Evolutionary conservation across 257 asterid genomes (phyloP).

Genomic region (Nicotiana tabacum): DNA sequence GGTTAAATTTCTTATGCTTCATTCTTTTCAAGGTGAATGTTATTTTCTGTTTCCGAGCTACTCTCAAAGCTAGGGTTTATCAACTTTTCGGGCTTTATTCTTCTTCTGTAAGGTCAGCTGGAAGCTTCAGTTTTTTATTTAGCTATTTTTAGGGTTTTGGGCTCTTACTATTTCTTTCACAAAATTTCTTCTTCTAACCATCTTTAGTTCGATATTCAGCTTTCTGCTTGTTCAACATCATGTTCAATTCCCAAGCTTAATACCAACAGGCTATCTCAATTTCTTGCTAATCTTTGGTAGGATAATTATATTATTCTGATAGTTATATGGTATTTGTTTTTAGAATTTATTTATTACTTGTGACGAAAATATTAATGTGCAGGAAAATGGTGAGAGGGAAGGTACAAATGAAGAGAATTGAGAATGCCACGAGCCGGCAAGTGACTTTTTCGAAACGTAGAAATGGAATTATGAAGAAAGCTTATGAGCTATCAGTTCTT

Average conservation of each 20-base stretch:
- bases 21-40: background rate
- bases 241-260: too few relatives aligned
- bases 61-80: background rate
- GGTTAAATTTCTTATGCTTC: background rate
- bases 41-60: too few relatives aligned
- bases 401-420: constrained; percentile 9
- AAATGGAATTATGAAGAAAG: constrained; percentile 14
- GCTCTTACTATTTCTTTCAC: background rate
- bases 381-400: constrained; percentile 17
- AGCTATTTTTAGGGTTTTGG: background rate
- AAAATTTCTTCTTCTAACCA: background rate
- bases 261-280: background rate
- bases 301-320: background rate
- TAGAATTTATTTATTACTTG: background rate
- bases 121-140: background rate
- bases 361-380: background rate
- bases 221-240: too few relatives aligned
- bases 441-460: constrained; percentile 12
- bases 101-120: background rate
- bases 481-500: constrained; percentile 15
- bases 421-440: constrained; percentile 7
- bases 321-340: background rate
- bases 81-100: background rate
- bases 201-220: background rate
- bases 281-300: background rate